These are phyloP conservation scores for Euphrasia arctica DNA, from an alignment of 305 asterid species.

Conservation along the genomic window DNA sequence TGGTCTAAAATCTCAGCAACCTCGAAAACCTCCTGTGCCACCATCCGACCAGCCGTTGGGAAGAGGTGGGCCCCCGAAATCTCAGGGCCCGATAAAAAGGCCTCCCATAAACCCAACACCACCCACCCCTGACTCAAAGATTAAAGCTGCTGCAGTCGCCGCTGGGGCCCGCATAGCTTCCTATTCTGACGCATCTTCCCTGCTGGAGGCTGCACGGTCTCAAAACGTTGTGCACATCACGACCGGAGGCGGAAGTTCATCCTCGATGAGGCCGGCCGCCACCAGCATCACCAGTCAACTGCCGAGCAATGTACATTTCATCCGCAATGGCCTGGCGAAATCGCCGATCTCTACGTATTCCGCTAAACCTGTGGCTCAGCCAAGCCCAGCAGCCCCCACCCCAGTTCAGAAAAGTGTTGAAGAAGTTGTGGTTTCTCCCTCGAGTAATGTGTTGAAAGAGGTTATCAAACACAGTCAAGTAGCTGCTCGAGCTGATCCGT, in stretches of 20 bases:
- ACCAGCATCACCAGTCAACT: conserved; percentile 45
- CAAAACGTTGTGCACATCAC: conserved; percentile 58
- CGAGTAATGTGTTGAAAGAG: neutral
- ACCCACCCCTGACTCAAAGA: conserved; percentile 52
- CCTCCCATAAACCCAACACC: conserved; percentile 35
- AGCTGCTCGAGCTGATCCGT: neutral
- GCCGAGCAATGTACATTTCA: conserved; percentile 89
- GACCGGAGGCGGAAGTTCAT: conserved; percentile 38
- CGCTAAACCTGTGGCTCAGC: neutral
- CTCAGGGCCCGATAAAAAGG: conserved; percentile 41
- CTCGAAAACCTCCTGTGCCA: conserved; percentile 38
- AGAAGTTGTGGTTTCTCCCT: neutral
- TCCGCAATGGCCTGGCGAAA: conserved; percentile 63
- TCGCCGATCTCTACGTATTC: conserved; percentile 26
- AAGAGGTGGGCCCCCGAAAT: conserved; percentile 39
- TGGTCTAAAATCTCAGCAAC: conserved; percentile 35
- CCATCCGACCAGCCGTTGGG: conserved; percentile 30
- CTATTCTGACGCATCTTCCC: conserved; percentile 58
- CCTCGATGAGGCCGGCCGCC: conserved; percentile 43
- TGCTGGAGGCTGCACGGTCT: conserved; percentile 53
- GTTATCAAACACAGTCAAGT: neutral
- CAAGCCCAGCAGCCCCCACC: too few species aligned
- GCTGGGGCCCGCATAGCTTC: conserved; percentile 79
- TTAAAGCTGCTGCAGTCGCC: conserved; percentile 77
- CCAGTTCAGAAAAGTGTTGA: neutral